Base-by-base conservation (phyloP, 2,329 filamentous ascomycete species). In the Trichophyton simii region DNA sequence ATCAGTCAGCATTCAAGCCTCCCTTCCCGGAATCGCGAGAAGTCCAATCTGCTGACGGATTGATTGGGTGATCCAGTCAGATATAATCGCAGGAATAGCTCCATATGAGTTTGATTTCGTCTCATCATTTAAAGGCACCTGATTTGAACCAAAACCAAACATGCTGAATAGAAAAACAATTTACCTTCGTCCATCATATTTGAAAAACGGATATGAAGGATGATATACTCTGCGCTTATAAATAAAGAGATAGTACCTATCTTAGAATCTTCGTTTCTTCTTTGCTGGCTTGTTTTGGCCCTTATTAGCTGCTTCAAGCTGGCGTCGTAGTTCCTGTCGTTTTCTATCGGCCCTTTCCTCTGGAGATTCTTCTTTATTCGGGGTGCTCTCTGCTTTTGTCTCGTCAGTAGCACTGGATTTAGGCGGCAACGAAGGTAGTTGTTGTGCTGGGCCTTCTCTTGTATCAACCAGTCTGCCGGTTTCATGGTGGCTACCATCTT, bases 191-290 rank as follows among this genome's bases (percentile, higher is more conserved):
- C 34, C 34, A 38, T 9, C 2, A 38, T 13, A 38, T 9, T 11
- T 38, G 11, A 38, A 38, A 7, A 38, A 38, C 3, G 8, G 34
- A 38, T 3, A 38, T 13, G 34, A 38, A 38, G 11, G 11, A 38
- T 13, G 1, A 13, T 11, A 1, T 38, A 38, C 1, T 13, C 34
- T 38, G 34, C 9, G 18, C 4, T 7, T n/a, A 44, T 7, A 44
- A 13, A n/a, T 18, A 44, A 44, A 44, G 15, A 18, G 41, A n/a
- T 15, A n/a, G 6, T 7, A 44, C 41, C 41, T 15, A 25, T 18
- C 13, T 74, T 69, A 83, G 64, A 83, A 83, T 62, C 74, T 81
- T 61, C 81, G 71, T 68, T 80, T 83, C 75, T 84, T 85, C 75
- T 81, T 84, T 18, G 69, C 74, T 8, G 77, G 76, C n/a, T 57